phyloP scores from a whole-genome alignment of 106 monocot genomes.

The Vanilla planifolia region DNA sequence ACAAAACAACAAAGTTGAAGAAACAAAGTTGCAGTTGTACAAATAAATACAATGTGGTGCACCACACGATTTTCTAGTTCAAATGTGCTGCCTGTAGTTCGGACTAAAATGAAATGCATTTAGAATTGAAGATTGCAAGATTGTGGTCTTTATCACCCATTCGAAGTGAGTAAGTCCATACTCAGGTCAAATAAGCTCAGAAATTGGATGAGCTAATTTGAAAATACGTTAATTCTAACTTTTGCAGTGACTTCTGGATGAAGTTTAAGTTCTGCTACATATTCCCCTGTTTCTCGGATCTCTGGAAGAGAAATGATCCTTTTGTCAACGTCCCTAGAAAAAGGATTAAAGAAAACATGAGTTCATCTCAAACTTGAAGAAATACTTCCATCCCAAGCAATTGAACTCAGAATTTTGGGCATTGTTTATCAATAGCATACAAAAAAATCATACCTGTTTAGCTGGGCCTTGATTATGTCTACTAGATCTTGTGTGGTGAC shows the following conservation, averaged over 20 bases:
- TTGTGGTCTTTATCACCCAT: too few species aligned
- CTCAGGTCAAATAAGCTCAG: neutral
- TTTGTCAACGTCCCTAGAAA: slow-evolving; percentile 71
- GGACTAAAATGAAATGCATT: too few species aligned
- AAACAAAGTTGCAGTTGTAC: too few species aligned
- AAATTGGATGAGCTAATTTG: slow-evolving; percentile 30
- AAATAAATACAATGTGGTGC: too few species aligned
- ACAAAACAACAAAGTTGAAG: too few species aligned
- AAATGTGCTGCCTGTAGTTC: too few species aligned
- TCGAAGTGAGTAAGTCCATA: too few species aligned
- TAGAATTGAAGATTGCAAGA: too few species aligned
- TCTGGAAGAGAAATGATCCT: slow-evolving; percentile 73
- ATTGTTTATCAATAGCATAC: neutral
- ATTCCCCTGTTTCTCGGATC: slow-evolving; percentile 89
- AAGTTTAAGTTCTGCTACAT: slow-evolving; percentile 83
- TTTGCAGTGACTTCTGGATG: slow-evolving; percentile 85
- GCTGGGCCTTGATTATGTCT: slow-evolving; percentile 92
- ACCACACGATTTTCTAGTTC: too few species aligned
- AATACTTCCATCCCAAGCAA: too few species aligned
- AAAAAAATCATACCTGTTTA: slow-evolving; percentile 47
- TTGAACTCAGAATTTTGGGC: too few species aligned
- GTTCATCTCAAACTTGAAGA: neutral
- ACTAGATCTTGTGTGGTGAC: slow-evolving; percentile 90
- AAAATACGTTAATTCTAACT: slow-evolving; percentile 65
- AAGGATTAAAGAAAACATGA: neutral